These are phyloP conservation scores for Paramecium primaurelia DNA, from an alignment of 73 alveolate species.

Conservation along the genomic window DNA sequence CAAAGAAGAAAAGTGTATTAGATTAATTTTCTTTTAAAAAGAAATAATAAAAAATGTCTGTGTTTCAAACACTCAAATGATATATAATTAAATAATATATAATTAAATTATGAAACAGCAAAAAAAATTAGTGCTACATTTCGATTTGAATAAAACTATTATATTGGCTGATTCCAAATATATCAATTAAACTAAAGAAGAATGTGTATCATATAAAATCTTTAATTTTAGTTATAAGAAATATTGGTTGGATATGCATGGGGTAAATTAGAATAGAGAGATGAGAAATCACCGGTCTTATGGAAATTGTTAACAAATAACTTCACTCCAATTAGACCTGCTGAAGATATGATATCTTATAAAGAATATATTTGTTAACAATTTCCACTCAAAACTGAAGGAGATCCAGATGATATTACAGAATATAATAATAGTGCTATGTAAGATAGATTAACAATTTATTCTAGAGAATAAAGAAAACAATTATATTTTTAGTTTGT, in stretches of 20 bases:
- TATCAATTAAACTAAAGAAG: constrained; percentile 52
- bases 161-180: constrained; percentile 75
- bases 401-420: constrained; percentile 45
- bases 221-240: constrained; percentile 61
- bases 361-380: constrained; percentile 34
- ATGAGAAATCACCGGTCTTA: constrained; percentile 66
- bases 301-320: constrained; percentile 70
- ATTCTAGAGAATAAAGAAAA: constrained; percentile 37
- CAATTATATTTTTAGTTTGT: constrained; percentile 43
- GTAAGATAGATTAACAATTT: not conserved
- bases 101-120: constrained; percentile 57
- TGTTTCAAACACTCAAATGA: constrained; percentile 12
- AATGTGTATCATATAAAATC: constrained; percentile 42
- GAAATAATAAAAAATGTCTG: not conserved
- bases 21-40: constrained; percentile 24
- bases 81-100: constrained; percentile 14
- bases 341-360: constrained; percentile 71
- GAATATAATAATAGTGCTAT: constrained; percentile 17
- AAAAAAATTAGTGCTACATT: constrained; percentile 77
- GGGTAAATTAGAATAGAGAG: constrained; percentile 82
- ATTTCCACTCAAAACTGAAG: constrained; percentile 55
- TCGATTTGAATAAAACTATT: constrained; percentile 81
- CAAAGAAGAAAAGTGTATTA: not conserved
- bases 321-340: constrained; percentile 60
- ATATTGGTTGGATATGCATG: constrained; percentile 72